Conservation (phyloP, 208 protist species). For the Leptomonas pyrrhocoris region DNA sequence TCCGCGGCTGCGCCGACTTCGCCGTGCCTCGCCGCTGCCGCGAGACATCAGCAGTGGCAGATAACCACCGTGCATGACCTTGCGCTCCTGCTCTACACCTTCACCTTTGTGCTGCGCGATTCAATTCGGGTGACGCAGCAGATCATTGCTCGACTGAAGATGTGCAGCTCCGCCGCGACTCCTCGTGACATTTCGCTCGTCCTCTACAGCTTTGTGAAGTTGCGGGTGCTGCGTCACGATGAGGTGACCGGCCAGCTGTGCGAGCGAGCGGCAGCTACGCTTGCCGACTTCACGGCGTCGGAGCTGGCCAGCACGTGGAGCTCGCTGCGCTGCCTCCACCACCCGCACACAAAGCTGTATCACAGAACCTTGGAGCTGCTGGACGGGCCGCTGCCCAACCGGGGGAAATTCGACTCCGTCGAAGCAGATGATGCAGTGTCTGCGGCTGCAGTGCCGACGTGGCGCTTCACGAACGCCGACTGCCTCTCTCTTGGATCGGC, state of each 20-base stretch:
- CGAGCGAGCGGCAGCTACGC: constrained; percentile 58
- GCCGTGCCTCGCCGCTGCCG: not conserved
- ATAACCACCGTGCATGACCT: constrained; percentile 77
- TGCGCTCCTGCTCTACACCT: constrained; percentile 72
- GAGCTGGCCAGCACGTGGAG: constrained; percentile 79
- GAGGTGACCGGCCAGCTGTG: constrained; percentile 69
- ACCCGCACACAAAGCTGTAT: constrained; percentile 19
- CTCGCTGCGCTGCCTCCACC: constrained; percentile 55
- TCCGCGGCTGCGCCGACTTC: not conserved
- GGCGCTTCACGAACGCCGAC: constrained; percentile 34
- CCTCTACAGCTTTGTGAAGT: constrained; percentile 80
- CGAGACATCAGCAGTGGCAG: constrained; percentile 34
- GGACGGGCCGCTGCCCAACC: not conserved
- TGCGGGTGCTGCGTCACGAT: constrained; percentile 52
- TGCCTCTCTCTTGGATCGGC: constrained; percentile 32
- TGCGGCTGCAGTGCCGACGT: not conserved
- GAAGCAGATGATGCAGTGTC: not conserved
- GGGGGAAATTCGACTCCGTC: not conserved
- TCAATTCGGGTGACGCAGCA: constrained; percentile 85
- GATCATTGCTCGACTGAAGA: constrained; percentile 75
- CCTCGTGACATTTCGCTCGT: constrained; percentile 72
- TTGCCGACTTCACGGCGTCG: constrained; percentile 55
- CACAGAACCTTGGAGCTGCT: constrained; percentile 30
- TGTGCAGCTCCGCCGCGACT: constrained; percentile 50
- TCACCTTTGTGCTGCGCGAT: constrained; percentile 81